Evolutionary conservation across 73 alveolate species (phyloP), one percentile per base, ranked within the genome.

Genomic region (Effrenium voratum): DNA sequence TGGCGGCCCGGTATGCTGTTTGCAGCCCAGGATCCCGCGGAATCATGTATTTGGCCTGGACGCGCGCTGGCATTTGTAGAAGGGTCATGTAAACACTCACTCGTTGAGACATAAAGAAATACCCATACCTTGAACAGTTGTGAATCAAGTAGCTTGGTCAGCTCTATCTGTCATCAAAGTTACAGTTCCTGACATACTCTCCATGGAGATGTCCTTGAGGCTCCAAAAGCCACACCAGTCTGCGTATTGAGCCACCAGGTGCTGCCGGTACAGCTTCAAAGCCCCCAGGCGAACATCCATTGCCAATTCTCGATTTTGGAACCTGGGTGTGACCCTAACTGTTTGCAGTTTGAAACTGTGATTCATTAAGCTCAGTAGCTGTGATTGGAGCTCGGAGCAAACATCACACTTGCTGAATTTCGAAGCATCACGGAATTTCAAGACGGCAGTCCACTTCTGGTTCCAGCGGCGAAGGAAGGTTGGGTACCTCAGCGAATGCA

Each of bases 161-260:
- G 93, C 93, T 8, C 93, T 79, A 13, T 83, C 93, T 5, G 93
- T 52, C 22, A 36, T 38, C 40, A 41, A 26, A 5, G 38, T 45
- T 22, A 22, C 34, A 24, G 93, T 83, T 16, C 93, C 52, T 2
- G 75, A 44, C 79, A 83, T n/a, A 16, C 16, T 28, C 1, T 41
- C 50, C 38, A 76, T 52, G 12, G 75, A 44, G 24, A 83, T 55
- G 41, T 83, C 93, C 12, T 57, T 50, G 26, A 83, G 46, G 26
- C 79, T 38, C 93, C 93, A 83, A 10, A 52, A 12, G 30, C 57
- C 93, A 30, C 93, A 83, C 16, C 93, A 43, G 41, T 83, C 93
- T 34, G 79, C 34, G 32, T 83, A 83, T 28, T 83, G 93, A 10
- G n/a, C 70, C 49, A 83, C 38, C 79, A 83, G 38, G 44, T 49